Evolutionary conservation across 768 basidiomycete genomes (phyloP), one percentile per base, ranked within the genome.

Genomic region (Suillus spraguei): DNA sequence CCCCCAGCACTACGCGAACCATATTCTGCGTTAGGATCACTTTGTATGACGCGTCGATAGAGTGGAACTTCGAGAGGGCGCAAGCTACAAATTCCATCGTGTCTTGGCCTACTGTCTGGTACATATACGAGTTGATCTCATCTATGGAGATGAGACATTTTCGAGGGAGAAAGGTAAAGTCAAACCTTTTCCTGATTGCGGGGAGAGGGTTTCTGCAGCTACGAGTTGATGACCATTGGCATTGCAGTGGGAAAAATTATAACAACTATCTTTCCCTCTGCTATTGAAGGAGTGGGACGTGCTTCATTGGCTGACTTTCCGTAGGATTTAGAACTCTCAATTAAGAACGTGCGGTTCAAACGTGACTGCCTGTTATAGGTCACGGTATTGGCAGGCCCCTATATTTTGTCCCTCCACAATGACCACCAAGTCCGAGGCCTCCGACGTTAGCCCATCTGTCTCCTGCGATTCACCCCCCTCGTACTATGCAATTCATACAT

Each of bases 31-130:
- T 88, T 87, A 2, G 97, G 90, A 35, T 81, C 80, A 1, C 97
- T 97, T 10, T 79, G 81, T 65, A 99, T 99, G 36, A 92, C 81
- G 63, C 85, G 83, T 35, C 92, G 85, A 78, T 91, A 93, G 11
- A 99, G 82, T 10, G 97, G 97, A 2, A 97, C 86, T 17, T 87
- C 90, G 62, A 99, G 62, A 99, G 80, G 2, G 97, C 94, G 58
- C 82, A 80, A 24, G 95, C 95, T 61, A 99, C 89, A 59, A 90
- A 81, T 56, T 92, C 87, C 63, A 99, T 89, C 20, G 94, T 94
- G 63, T 95, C 93, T 72, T 98, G 96, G 1, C 96, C 97, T 33
- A 99, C 96, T n/a, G 97, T 98, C 75, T 99, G 97, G 76, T 98
- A 99, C 75, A 99, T 82, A 79, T 95, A 99, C 28, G 96, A 98